phyloP scores from a whole-genome alignment of 2,329 filamentous ascomycete species.

The Stylonectria norvegica region DNA sequence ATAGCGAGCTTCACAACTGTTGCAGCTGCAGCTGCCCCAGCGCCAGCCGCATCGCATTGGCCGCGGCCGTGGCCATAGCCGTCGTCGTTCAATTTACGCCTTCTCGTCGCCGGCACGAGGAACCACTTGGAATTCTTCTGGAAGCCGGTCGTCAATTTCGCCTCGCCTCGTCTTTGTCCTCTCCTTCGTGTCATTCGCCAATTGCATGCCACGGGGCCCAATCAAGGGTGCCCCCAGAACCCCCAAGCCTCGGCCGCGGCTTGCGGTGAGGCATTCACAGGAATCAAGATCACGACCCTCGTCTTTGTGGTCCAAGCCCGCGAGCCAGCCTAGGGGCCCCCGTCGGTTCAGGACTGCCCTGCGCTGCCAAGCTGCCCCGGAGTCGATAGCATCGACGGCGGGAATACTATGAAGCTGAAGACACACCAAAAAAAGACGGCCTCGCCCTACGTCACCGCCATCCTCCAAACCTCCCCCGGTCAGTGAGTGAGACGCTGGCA shows the following conservation, averaged over 20 bases:
- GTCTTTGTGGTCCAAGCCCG: slow-evolving; percentile 15
- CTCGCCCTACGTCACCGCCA: slow-evolving; percentile 25
- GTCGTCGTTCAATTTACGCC: not conserved
- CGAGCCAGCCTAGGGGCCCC: slow-evolving; percentile 4
- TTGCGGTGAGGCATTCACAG: no score
- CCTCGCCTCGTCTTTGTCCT: slow-evolving; percentile 7
- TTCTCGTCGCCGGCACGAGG: slow-evolving; percentile 7
- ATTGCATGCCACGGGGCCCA: slow-evolving; percentile 2
- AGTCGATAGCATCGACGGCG: slow-evolving; percentile 11
- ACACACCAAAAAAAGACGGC: slow-evolving; percentile 9
- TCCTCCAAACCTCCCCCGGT: slow-evolving; percentile 16
- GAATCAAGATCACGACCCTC: no score
- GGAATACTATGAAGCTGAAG: no score
- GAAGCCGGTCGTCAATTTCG: slow-evolving; percentile 20
- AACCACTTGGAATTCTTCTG: slow-evolving; percentile 27
- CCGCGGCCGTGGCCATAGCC: not conserved
- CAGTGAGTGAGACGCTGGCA: slow-evolving; percentile 21
- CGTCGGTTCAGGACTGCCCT: slow-evolving; percentile 21
- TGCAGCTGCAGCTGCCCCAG: slow-evolving; percentile 1
- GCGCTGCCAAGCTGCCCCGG: slow-evolving; percentile 18
- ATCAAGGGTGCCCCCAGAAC: not conserved
- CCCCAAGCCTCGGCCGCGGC: not conserved
- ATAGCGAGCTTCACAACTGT: not conserved
- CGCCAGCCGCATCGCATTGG: not conserved
- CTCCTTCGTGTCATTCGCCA: slow-evolving; percentile 4